Evolutionary conservation across 345 rosid species (phyloP).

Genomic region (Nephelium lappaceum): DNA sequence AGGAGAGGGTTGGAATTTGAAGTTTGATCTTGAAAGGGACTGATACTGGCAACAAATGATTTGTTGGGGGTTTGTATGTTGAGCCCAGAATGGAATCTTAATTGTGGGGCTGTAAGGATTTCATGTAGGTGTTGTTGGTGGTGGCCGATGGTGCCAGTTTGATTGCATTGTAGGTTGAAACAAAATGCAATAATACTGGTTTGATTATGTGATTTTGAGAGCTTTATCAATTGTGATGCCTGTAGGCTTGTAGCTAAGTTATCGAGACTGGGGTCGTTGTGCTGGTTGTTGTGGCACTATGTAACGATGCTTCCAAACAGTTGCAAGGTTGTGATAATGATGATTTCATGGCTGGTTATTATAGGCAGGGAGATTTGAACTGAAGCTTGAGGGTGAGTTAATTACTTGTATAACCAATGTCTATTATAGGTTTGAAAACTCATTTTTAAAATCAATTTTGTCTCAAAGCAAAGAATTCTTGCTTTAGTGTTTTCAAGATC

Average conservation of each 20-base stretch:
- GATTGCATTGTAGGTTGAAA: not conserved
- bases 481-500: not conserved
- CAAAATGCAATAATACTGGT: not conserved
- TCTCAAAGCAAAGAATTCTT: not conserved
- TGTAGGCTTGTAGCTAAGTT: not conserved
- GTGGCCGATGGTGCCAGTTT: not conserved
- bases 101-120: not conserved
- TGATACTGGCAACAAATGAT: not conserved
- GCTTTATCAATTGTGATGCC: not conserved
- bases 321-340: not conserved
- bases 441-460: not conserved
- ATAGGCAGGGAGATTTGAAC: not conserved
- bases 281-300: not conserved
- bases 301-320: not conserved
- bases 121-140: conserved; percentile 1
- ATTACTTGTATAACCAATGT: too few species aligned
- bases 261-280: not conserved
- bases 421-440: not conserved
- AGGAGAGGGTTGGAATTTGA: not conserved
- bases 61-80: not conserved
- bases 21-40: not conserved
- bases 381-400: not conserved
- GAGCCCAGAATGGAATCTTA: not conserved
- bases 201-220: not conserved
- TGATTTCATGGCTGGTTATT: not conserved